Conservation (phyloP, 208 protist species). For the Tritrichomonas musculus region DNA sequence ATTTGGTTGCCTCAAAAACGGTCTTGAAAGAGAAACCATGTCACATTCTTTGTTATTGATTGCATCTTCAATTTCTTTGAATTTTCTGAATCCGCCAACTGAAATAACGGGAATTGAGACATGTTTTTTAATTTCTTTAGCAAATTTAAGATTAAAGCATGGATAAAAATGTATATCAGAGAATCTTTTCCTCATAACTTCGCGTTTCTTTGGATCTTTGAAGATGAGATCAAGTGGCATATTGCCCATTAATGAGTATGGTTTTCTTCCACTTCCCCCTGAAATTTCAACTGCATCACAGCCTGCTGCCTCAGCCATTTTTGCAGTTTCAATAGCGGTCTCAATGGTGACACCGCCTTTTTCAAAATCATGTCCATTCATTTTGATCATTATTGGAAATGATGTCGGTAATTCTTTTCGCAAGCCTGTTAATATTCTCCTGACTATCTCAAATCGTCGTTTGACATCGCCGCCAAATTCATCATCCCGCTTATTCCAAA, state of each 20-base stretch:
- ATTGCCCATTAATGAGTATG: not conserved
- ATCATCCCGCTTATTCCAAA: not conserved
- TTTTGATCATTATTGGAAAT: not conserved
- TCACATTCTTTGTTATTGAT: not conserved
- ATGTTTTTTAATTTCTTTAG: not conserved
- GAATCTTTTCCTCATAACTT: not conserved
- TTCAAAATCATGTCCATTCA: conserved; percentile 4
- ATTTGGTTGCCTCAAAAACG: not conserved
- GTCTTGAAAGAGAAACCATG: not conserved
- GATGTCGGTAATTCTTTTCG: not conserved
- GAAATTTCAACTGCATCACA: not conserved
- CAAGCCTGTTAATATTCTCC: not conserved
- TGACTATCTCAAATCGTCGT: not conserved
- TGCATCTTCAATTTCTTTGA: not conserved
- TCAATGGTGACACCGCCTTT: not conserved
- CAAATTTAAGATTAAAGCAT: not conserved
- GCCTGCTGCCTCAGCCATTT: not conserved
- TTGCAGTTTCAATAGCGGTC: not conserved
- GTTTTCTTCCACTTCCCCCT: not conserved
- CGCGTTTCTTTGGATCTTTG: conserved; percentile 27
- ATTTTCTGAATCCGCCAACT: not conserved
- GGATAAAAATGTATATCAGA: not conserved
- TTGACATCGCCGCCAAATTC: not conserved
- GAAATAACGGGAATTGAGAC: not conserved
- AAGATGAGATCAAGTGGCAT: not conserved